Evolutionary conservation across 2,329 filamentous ascomycete species (phyloP).

Genomic region (Aureobasidium melanogenum): DNA sequence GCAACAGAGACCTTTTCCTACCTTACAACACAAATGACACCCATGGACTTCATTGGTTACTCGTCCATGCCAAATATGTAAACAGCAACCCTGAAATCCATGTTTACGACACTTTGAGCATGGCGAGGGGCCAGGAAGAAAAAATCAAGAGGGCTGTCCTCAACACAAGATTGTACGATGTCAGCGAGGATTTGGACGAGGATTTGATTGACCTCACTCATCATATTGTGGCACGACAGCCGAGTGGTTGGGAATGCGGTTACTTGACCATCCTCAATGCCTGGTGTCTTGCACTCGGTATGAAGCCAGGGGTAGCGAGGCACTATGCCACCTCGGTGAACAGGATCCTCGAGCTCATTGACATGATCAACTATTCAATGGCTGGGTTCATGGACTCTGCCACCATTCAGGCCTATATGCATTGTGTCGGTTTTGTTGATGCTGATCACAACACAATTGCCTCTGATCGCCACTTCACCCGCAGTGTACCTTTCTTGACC

Average conservation of each 20-base stretch:
- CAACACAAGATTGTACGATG: neutral
- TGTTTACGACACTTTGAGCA: neutral
- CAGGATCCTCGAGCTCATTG: neutral
- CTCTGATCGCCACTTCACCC: neutral
- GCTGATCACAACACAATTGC: neutral
- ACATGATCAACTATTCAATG: neutral
- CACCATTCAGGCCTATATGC: slow-evolving; percentile 1
- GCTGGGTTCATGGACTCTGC: slow-evolving; percentile 6
- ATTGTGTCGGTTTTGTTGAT: neutral
- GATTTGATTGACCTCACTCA: neutral
- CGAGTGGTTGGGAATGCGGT: neutral
- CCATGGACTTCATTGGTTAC: neutral
- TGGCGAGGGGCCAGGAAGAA: neutral
- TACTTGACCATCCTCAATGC: slow-evolving; percentile 1
- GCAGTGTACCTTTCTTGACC: neutral
- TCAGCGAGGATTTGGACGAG: too few species aligned
- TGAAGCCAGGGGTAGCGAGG: neutral
- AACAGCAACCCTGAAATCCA: neutral
- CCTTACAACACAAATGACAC: neutral
- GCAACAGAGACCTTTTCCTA: neutral
- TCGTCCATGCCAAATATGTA: neutral
- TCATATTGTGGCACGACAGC: neutral
- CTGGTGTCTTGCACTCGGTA: slow-evolving; percentile 2
- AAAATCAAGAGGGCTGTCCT: neutral
- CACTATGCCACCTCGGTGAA: neutral